Conservation (phyloP, 176 grass and related monocot species). For the Aegilops tauschii region DNA sequence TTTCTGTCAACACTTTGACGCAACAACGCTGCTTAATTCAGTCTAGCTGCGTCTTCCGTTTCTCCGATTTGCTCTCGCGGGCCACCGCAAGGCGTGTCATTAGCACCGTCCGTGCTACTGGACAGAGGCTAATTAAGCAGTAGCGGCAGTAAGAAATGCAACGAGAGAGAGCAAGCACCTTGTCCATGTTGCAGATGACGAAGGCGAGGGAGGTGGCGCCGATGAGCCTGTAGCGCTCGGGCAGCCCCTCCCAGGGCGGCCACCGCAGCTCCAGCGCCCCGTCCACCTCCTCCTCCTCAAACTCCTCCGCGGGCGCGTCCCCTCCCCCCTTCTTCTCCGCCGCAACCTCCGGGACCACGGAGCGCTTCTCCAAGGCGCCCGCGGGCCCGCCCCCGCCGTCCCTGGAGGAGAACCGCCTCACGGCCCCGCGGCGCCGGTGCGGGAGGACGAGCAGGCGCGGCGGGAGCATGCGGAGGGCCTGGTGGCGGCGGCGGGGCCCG, state of each 20-base stretch:
- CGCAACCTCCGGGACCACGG: neutral
- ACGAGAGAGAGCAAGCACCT: constrained; percentile 34
- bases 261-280: constrained; percentile 41
- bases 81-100: no score
- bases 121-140: no score
- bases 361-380: constrained; percentile 43
- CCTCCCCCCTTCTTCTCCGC: constrained; percentile 15
- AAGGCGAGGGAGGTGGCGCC: constrained; percentile 85
- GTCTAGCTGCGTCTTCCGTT: neutral
- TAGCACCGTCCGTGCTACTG: no score
- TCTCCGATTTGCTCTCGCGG: no score
- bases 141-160: no score
- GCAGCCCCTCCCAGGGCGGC: constrained; percentile 67
- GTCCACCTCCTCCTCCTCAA: constrained; percentile 1
- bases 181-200: constrained; percentile 99
- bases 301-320: neutral
- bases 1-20: neutral
- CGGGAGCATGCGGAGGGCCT: constrained; percentile 42
- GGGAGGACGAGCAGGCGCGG: neutral
- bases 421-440: neutral
- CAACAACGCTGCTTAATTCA: neutral
- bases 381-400: constrained; percentile 17
- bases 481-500: neutral
- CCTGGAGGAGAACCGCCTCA: constrained; percentile 37
- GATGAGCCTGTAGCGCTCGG: constrained; percentile 79